Conservation (phyloP, 2,329 filamentous ascomycete genomes). For the Xylariaceae sp. region DNA sequence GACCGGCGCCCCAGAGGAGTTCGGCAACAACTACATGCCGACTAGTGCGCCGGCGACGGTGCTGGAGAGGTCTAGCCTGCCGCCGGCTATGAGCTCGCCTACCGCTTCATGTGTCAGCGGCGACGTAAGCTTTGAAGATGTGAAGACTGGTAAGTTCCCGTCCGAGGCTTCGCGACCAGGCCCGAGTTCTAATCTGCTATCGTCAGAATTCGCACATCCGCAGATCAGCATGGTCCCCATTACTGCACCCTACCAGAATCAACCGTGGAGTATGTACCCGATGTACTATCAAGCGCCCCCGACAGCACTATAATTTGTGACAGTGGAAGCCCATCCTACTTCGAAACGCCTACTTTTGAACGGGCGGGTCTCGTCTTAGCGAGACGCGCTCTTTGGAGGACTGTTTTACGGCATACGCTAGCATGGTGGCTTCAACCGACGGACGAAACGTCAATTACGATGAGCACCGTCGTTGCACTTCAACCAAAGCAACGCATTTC, state of each 20-base stretch:
- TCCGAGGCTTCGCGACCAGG: slow-evolving; percentile 15
- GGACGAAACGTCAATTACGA: slow-evolving; percentile 32
- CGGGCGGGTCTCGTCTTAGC: slow-evolving; percentile 35
- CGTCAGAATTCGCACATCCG: slow-evolving; percentile 39
- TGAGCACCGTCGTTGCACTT: slow-evolving; percentile 30
- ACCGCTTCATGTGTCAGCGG: slow-evolving; percentile 36
- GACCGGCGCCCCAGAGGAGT: slow-evolving; percentile 51
- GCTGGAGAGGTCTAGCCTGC: slow-evolving; percentile 39
- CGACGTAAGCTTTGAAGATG: slow-evolving; percentile 40
- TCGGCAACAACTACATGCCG: slow-evolving; percentile 50
- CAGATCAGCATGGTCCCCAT: slow-evolving; percentile 38
- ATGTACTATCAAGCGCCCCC: slow-evolving; percentile 40
- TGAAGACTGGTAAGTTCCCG: slow-evolving; percentile 37
- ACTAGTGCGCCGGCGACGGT: slow-evolving; percentile 52
- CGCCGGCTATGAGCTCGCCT: slow-evolving; percentile 36
- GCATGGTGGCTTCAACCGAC: slow-evolving; percentile 38
- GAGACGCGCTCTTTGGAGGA: slow-evolving; percentile 40
- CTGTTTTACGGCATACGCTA: slow-evolving; percentile 37
- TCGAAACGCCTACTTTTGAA: slow-evolving; percentile 41
- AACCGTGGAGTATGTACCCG: slow-evolving; percentile 41
- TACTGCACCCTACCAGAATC: slow-evolving; percentile 38
- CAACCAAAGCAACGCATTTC: slow-evolving; percentile 33
- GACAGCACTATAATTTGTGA: slow-evolving; percentile 23
- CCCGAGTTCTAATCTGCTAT: slow-evolving; percentile 32
- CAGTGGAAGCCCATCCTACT: slow-evolving; percentile 27